These are phyloP conservation scores for Peronosclerospora sorghi DNA, from an alignment of 352 stramenopile genomes.

Conservation along the genomic window DNA sequence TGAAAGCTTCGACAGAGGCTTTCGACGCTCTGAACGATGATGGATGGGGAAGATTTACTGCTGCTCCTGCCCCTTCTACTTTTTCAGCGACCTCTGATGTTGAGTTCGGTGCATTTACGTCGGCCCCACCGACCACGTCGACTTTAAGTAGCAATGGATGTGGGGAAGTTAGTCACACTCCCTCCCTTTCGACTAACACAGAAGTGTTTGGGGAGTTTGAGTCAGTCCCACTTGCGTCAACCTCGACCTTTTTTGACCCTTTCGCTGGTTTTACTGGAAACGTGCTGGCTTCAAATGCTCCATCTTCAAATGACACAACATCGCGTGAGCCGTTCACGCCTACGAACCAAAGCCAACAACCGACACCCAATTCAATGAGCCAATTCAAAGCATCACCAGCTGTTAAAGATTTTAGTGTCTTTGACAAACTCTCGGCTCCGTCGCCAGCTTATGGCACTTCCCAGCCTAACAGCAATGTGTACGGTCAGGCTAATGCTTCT, in stretches of 20 bases:
- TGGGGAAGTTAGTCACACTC: constrained; percentile 25
- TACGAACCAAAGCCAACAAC: constrained; percentile 12
- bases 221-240: constrained; percentile 7
- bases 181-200: constrained; percentile 8
- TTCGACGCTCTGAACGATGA: constrained; percentile 38
- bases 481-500: constrained; percentile 15
- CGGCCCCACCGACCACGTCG: constrained; percentile 7
- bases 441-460: constrained; percentile 11
- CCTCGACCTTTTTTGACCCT: constrained; percentile 23
- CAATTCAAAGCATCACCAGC: constrained; percentile 17
- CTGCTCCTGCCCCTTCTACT: constrained; percentile 10
- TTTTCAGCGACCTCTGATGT: constrained; percentile 24
- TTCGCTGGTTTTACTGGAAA: constrained; percentile 15
- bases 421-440: constrained; percentile 36
- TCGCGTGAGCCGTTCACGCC: constrained; percentile 24
- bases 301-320: constrained; percentile 7
- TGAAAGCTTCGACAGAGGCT: constrained; percentile 8
- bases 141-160: constrained; percentile 21
- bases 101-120: constrained; percentile 32
- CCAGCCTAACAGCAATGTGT: constrained; percentile 19
- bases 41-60: constrained; percentile 26
- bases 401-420: constrained; percentile 47
- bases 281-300: constrained; percentile 3
- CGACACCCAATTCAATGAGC: constrained; percentile 12
- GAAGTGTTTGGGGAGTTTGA: constrained; percentile 29